phyloP scores from a whole-genome alignment of 257 asterid genomes.

The Solanum stenotomum region DNA sequence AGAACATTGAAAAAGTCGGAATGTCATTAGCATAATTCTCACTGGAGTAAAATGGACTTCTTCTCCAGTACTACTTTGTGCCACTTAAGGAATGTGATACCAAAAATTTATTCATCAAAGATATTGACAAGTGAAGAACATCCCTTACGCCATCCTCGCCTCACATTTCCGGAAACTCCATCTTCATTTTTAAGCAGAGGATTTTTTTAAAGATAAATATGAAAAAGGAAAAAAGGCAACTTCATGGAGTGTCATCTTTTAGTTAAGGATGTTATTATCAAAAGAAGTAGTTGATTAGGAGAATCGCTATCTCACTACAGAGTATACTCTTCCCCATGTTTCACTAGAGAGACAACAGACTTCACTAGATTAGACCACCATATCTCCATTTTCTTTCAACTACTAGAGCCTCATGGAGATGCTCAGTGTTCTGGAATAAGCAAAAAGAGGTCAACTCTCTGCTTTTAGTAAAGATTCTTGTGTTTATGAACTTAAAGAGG shows the following conservation, averaged over 20 bases:
- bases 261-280: not conserved
- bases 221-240: not conserved
- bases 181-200: not conserved
- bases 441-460: not conserved
- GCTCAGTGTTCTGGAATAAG: not conserved
- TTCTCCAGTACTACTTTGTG: not conserved
- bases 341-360: not conserved
- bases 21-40: not conserved
- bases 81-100: not conserved
- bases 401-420: not conserved
- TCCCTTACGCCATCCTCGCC: not conserved
- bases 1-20: not conserved
- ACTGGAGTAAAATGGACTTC: not conserved
- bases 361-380: not conserved
- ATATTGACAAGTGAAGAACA: not conserved
- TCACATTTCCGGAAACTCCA: not conserved
- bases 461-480: not conserved
- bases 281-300: not conserved
- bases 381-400: not conserved
- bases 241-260: not conserved
- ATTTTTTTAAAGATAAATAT: not conserved
- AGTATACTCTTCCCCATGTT: not conserved
- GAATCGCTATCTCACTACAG: not conserved
- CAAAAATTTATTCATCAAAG: not conserved
- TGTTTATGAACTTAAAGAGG: not conserved